Percentiles rank a stretch among this genome's conserved stretches.
These are phyloP conservation scores for Paracoccidioides lutzii DNA, from an alignment of 2,329 filamentous ascomycete genomes.

Conservation along the genomic window DNA sequence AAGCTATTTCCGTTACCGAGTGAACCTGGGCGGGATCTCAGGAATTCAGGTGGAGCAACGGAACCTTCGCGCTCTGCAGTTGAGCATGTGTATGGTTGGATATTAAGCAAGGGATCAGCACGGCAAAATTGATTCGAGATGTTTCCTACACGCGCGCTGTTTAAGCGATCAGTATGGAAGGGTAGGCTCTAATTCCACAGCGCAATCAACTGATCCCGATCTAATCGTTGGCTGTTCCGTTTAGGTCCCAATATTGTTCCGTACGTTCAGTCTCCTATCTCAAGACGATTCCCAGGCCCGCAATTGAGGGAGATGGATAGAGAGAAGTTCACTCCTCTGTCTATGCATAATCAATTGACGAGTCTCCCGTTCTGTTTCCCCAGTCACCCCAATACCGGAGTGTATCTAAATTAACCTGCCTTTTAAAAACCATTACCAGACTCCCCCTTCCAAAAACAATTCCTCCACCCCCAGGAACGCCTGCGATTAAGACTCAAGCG, in stretches of 20 bases:
- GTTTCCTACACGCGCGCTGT: conserved; percentile 54
- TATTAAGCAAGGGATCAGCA: background rate
- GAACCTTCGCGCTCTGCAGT: too few relatives aligned
- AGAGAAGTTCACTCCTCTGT: background rate
- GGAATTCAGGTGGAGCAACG: too few relatives aligned
- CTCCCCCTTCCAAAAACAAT: conserved; percentile 29
- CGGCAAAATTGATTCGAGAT: conserved; percentile 33
- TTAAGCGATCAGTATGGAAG: conserved; percentile 79
- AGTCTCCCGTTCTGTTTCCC: background rate
- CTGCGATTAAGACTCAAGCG: conserved; percentile 73
- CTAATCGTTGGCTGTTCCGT: conserved; percentile 9
- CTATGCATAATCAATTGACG: background rate
- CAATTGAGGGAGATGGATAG: background rate
- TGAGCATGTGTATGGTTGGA: background rate
- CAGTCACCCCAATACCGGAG: background rate
- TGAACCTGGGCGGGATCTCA: too few relatives aligned
- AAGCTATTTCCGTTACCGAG: background rate
- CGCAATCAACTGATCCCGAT: conserved; percentile 10
- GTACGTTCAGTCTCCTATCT: conserved; percentile 36
- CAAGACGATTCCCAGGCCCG: conserved; percentile 2
- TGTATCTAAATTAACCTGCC: background rate
- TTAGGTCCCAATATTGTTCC: conserved; percentile 57
- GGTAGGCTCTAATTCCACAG: conserved; percentile 37
- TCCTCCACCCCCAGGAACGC: conserved; percentile 47
- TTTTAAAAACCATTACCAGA: conserved; percentile 14